Evolutionary conservation across 345 rosid species (phyloP), one percentile per base, ranked within the genome.

Genomic region (Atalantia buxifolia): DNA sequence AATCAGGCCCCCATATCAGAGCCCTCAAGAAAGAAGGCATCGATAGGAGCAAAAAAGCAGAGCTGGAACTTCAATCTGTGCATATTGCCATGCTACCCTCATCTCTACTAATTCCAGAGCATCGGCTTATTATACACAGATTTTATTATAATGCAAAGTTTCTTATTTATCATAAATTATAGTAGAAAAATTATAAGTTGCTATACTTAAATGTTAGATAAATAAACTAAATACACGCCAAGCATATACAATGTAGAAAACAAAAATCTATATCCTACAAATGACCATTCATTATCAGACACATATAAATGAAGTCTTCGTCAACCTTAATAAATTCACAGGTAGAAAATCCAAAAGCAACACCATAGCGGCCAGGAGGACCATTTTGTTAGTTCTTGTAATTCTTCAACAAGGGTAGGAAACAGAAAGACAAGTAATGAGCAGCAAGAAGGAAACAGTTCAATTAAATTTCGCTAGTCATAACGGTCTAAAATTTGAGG

Each of bases 41-140:
- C 76, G 35, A 30, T 13, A 57, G 66, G 67, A 33, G 66, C 65
- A 33, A 10, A 35, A 53, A 61, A 35, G 9, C 6, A n/a, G 30
- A 38, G 21, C 53, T 38, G 30, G 13, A 66, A 33, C 42, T 45
- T 76, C 27, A 62, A 42, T 42, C 59, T 22, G 61, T 75, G 70
- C 57, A 62, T 68, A 40, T 9, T 60, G 28, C 33, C 60, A 74
- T 25, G 36, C 69, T 35, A 35, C 67, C 25, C 27, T 61, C 77
- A 64, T 74, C 35, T 74, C 21, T 24, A n/a, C 12, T 63, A n/a
- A 18, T 13, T 75, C 78, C 45, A 64, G 45, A 42, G 71, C 50
- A 75, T 75, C 21, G 28, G 70, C 77, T 42, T 75, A 76, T 76
- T 76, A 71, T 57, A 67, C 36, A 67, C 66, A 35, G 73, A 27